These are phyloP conservation scores for Exophiala mesophila DNA, from an alignment of 2,329 filamentous ascomycete species.

Conservation along the genomic window DNA sequence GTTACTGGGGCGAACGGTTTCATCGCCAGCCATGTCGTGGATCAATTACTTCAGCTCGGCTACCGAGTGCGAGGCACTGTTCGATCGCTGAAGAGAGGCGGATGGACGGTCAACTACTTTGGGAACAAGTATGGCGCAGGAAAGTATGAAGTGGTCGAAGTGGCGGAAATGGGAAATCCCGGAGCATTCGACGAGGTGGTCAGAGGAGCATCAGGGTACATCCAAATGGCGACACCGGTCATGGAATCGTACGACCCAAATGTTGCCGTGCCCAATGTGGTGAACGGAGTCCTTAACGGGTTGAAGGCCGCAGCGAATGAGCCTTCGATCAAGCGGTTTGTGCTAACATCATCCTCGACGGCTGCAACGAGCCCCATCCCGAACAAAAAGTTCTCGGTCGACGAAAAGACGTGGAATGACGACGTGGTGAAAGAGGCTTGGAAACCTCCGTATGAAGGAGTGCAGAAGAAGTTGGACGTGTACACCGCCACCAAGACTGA, in stretches of 20 bases:
- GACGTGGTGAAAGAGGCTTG: constrained; percentile 31
- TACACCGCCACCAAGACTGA: constrained; percentile 41
- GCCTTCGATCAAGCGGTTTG: constrained; percentile 30
- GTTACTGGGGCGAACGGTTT: constrained; percentile 47
- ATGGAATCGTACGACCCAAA: constrained; percentile 36
- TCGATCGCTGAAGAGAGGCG: constrained; percentile 32
- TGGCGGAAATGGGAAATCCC: constrained; percentile 33
- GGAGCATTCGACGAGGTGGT: constrained; percentile 30
- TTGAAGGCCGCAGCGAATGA: constrained; percentile 22
- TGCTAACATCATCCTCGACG: constrained; percentile 21
- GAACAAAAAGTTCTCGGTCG: constrained; percentile 39
- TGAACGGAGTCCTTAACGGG: constrained; percentile 41
- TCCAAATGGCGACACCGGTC: constrained; percentile 40
- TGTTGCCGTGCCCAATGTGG: constrained; percentile 41
- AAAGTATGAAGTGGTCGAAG: constrained; percentile 33
- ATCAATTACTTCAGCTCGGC: constrained; percentile 39
- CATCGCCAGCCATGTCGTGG: constrained; percentile 40
- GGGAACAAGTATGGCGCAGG: constrained; percentile 32
- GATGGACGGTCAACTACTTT: constrained; percentile 35
- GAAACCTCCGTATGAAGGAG: constrained; percentile 33
- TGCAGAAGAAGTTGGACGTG: constrained; percentile 28
- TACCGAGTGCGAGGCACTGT: constrained; percentile 45
- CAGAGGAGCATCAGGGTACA: constrained; percentile 32
- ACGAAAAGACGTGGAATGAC: constrained; percentile 35
- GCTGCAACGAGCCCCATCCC: constrained; percentile 13